Evolutionary conservation across 2,329 filamentous ascomycete species (phyloP).

Genomic region (Calonectria pteridis): DNA sequence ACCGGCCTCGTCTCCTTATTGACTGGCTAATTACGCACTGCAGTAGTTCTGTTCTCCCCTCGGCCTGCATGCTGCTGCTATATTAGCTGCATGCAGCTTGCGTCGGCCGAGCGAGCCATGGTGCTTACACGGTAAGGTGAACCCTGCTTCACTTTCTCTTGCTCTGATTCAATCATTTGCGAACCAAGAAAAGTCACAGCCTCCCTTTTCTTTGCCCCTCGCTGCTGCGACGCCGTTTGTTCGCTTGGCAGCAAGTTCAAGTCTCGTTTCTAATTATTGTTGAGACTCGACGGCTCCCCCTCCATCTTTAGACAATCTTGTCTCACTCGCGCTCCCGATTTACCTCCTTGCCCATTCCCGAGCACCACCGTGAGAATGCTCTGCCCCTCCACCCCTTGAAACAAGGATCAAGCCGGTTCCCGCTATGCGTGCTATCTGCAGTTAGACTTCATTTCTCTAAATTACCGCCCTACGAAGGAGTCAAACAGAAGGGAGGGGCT

Average conservation of each 20-base stretch:
- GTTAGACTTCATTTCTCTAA: conserved; percentile 2
- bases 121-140: conserved; percentile 3
- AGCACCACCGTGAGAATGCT: conserved; percentile 12
- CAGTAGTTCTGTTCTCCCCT: conserved; percentile 12
- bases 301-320: not conserved
- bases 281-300: not conserved
- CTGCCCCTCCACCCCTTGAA: not conserved
- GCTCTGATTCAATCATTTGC: not conserved
- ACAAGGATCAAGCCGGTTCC: conserved; percentile 18
- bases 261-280: conserved; percentile 2
- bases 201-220: not conserved
- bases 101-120: conserved; percentile 6
- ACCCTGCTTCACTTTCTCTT: not conserved
- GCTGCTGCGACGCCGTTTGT: not conserved
- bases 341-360: conserved; percentile 18
- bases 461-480: conserved; percentile 9
- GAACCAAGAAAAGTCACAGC: not conserved
- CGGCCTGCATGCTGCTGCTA: conserved; percentile 11
- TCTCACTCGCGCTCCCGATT: conserved; percentile 12
- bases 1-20: not conserved
- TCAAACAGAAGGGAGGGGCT: conserved; percentile 10
- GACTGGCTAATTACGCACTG: conserved; percentile 6
- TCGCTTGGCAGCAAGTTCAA: not conserved
- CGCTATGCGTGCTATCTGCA: not conserved
- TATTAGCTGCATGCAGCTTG: conserved; percentile 18